Conservation (phyloP, 1,139 yeast species). For the Pichia sp. region DNA sequence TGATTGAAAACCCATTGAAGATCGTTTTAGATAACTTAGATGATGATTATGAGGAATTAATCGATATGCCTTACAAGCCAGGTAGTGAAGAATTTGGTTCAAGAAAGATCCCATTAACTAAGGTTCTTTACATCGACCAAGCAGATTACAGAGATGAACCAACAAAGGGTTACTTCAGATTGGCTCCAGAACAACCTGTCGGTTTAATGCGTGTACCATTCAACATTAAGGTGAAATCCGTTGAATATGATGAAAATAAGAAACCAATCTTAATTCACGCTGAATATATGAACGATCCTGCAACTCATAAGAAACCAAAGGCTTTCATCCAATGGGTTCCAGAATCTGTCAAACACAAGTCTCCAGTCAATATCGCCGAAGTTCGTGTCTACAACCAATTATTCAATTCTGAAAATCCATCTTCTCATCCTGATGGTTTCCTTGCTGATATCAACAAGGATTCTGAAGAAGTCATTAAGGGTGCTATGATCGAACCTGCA, state of each 20-base stretch:
- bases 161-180: constrained; percentile 72
- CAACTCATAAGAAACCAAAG: constrained; percentile 70
- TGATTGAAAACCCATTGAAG: constrained; percentile 84
- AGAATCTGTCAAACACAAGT: constrained; percentile 52
- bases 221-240: constrained; percentile 70
- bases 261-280: constrained; percentile 70
- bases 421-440: constrained; percentile 83
- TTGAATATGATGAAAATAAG: constrained; percentile 63
- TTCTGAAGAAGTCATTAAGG: constrained; percentile 65
- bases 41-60: constrained; percentile 67
- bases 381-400: constrained; percentile 86
- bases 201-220: constrained; percentile 94
- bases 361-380: constrained; percentile 67
- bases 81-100: constrained; percentile 71
- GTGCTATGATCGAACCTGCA: constrained; percentile 78
- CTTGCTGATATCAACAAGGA: constrained; percentile 78
- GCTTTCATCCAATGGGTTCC: constrained; percentile 98
- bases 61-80: constrained; percentile 88
- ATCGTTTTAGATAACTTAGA: constrained; percentile 80
- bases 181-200: constrained; percentile 92
- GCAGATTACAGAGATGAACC: constrained; percentile 77
- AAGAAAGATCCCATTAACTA: constrained; percentile 75
- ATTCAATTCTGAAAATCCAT: constrained; percentile 91
- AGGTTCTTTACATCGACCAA: constrained; percentile 78
- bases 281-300: constrained; percentile 68